Base-by-base conservation (phyloP, 805 yeast species). In the Barnettozyma pratensis region DNA sequence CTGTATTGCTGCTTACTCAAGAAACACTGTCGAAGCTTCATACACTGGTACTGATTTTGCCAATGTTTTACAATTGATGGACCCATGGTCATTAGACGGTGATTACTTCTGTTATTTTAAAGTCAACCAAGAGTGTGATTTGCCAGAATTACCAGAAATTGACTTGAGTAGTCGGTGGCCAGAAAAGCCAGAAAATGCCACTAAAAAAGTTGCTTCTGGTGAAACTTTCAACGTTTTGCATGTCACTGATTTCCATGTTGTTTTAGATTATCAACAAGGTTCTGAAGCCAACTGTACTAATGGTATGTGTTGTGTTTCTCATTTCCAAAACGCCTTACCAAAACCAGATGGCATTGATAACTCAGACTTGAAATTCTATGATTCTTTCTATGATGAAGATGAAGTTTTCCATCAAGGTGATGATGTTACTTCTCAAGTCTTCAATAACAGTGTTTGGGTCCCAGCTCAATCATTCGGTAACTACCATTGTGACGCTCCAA, bases 401-500 rank as follows among this genome's bases (percentile, higher is more conserved):
- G 63, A 63, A 6, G 49, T 54, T 6, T 71, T 63, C 48, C 55
- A 53, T 12, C 53, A 57, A 26, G 54, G 71, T 71, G 72, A 72
- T 34, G 57, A 48, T 42, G 64, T 47, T 53, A 49, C 48, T 52
- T 56, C 14, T 54, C 57, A 54, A 34, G 54, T 48, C 6, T 56
- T 37, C 49, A 74, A 79, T 45, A 62, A 67, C 32, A 62, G 68
- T 50, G 63, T 67, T 50, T 70, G 69, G 66, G 54, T 62, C 1
- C 85, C 86, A 9, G 87, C 87, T 5, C 72, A 79, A n/a, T 69
- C 78, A 35, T 83, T 74, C 56, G 91, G 90, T 14, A 67, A 72
- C 48, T 84, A 83, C 64, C 54, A 62, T 25, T 84, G 90, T 66
- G 91, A 84, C 61, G 67, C 85, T 5, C 89, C 91, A 7, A 81